Base-by-base conservation (phyloP, 306 rosid genomes). In the Fagus sylvatica region DNA sequence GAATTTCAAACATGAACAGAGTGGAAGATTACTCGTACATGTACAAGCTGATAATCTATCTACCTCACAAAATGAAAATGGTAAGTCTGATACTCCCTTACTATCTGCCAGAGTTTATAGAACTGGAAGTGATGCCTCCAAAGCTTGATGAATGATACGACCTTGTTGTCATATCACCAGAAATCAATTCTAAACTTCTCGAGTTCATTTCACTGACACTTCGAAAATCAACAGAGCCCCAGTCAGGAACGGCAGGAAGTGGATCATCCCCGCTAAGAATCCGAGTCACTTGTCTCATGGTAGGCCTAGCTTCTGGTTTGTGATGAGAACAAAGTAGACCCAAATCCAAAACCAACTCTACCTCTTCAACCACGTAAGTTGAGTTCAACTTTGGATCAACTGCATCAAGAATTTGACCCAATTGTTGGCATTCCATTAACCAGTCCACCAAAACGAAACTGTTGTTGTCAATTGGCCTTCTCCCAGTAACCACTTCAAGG, bases 401-500 rank as follows among this genome's bases (percentile, higher is more conserved):
- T 2, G 83, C 86, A 0, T 80, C 78, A 4, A 85, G 81, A 36
- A 85, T 19, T 6, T 55, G 72, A 64, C 81, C 84, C 57, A 10
- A 6, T 19, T 76, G 75, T 53, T 80, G 34, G 9, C 85, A 71
- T 48, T 92, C 89, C 61, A 77, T 59, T 17, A 88, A 87, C 91
- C 93, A 88, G 49, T 92, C 95, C 17, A 72, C 85, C 81, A 89
- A 39, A 71, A 91, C 66, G 74, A 92, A 88, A 1, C 82, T 78
- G 1, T 55, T 88, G 2, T 81, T 43, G 5, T 72, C 87, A 7
- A 87, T 53, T 0, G 95, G 93, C 22, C 89, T 88, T 74, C 75
- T 84, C 8, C 93, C 95, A 3, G 85, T 75, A 0, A 74, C 88
- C 9, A 92, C 85, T 83, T 92, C 97, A 49, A 92, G 93, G 32